Percentiles rank a stretch among this genome's conserved stretches.
phyloP scores from a whole-genome alignment of 345 rosid species.

The Brassica carinata region DNA sequence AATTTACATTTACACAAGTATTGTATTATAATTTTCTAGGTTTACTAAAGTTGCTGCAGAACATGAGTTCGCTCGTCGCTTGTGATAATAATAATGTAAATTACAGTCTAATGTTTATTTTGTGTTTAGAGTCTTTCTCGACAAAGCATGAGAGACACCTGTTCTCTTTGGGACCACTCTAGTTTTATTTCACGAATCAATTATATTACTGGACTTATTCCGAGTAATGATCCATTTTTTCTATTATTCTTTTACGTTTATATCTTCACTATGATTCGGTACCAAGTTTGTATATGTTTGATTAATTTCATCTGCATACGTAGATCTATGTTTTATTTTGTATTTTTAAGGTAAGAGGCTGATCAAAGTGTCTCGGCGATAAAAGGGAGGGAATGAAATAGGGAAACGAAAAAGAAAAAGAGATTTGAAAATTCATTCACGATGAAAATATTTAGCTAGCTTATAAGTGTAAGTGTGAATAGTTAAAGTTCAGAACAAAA shows the following conservation, averaged over 20 bases:
- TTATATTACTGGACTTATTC: conserved; percentile 12
- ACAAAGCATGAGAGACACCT: conserved; percentile 45
- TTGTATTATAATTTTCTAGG: conserved; percentile 6
- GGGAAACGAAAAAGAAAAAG: conserved; percentile 9
- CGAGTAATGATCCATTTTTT: conserved; percentile 16
- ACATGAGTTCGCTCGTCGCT: conserved; percentile 39
- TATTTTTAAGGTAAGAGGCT: conserved; percentile 40
- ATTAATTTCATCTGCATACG: conserved; percentile 26
- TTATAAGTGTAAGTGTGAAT: no score
- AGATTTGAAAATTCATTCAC: background rate
- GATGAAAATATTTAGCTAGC: background rate
- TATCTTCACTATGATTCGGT: conserved; percentile 32
- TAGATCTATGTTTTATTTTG: conserved; percentile 29
- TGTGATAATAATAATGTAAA: conserved; percentile 6
- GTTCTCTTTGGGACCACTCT: conserved; percentile 41
- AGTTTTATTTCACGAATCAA: conserved; percentile 13
- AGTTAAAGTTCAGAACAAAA: no score
- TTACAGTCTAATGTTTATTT: conserved; percentile 26
- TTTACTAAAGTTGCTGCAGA: conserved; percentile 37
- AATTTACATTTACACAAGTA: background rate
- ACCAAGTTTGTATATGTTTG: conserved; percentile 30
- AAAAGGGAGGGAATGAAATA: conserved; percentile 6
- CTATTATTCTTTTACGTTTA: conserved; percentile 11
- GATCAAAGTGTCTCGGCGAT: conserved; percentile 28
- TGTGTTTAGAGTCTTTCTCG: conserved; percentile 31